These are phyloP conservation scores for Colletotrichum sp. DNA, from an alignment of 2,329 filamentous ascomycete species.

Conservation along the genomic window DNA sequence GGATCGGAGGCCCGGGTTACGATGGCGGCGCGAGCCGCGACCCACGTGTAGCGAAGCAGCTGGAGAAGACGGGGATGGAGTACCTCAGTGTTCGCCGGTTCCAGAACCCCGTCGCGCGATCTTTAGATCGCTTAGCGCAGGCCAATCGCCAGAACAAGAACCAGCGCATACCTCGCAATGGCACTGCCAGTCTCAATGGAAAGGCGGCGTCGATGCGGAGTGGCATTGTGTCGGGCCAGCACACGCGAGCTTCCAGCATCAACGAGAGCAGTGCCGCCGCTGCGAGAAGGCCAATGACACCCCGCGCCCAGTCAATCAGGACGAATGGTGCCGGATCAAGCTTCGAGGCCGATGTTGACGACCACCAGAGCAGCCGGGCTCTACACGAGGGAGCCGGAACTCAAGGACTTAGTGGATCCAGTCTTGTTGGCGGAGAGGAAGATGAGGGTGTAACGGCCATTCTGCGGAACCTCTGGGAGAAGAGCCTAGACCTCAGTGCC, in stretches of 20 bases:
- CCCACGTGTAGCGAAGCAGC: slow-evolving; percentile 66
- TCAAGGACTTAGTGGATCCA: slow-evolving; percentile 52
- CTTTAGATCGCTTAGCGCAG: slow-evolving; percentile 49
- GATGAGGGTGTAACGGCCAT: slow-evolving; percentile 56
- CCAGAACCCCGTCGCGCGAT: slow-evolving; percentile 72
- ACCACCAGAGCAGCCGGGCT: slow-evolving; percentile 34
- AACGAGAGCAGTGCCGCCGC: slow-evolving; percentile 8
- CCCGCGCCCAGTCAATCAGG: slow-evolving; percentile 39
- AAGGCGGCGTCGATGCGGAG: slow-evolving; percentile 29
- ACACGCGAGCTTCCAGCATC: slow-evolving; percentile 44
- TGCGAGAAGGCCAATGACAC: slow-evolving; percentile 30
- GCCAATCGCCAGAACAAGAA: slow-evolving; percentile 49
- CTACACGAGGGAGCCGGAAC: slow-evolving; percentile 25
- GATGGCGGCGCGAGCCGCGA: slow-evolving; percentile 58
- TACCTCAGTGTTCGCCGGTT: slow-evolving; percentile 77
- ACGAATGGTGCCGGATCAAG: slow-evolving; percentile 47
- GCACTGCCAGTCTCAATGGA: slow-evolving; percentile 41
- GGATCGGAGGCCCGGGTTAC: slow-evolving; percentile 59
- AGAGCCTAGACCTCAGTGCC: slow-evolving; percentile 60
- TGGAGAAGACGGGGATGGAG: slow-evolving; percentile 74
- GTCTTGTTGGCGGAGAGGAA: slow-evolving; percentile 52
- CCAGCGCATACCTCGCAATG: slow-evolving; percentile 50
- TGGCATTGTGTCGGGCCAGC: slow-evolving; percentile 28
- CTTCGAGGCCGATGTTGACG: slow-evolving; percentile 49
- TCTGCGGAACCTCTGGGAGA: slow-evolving; percentile 67